These are phyloP conservation scores for Aegilops speltoides DNA, from an alignment of 176 grass and related monocot species.

Conservation along the genomic window DNA sequence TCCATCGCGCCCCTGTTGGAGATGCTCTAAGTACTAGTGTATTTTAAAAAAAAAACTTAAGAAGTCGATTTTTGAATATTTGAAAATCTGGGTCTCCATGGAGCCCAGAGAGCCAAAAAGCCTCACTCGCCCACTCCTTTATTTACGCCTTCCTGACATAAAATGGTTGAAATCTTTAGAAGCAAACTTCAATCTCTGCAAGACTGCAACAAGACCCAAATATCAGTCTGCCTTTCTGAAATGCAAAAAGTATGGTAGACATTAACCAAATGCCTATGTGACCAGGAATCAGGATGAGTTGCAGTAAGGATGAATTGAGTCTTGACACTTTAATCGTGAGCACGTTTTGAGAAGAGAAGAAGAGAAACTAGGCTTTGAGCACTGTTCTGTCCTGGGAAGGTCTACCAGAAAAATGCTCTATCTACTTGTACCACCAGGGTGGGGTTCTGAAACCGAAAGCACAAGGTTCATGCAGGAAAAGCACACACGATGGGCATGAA, in stretches of 20 bases:
- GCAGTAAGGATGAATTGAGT: neutral
- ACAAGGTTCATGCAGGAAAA: neutral
- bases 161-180: no score
- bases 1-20: no score
- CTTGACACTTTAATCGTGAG: neutral
- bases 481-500: constrained; percentile 18
- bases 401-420: neutral
- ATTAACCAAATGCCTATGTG: neutral
- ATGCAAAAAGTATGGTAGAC: neutral
- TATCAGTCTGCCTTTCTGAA: constrained; percentile 56
- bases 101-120: no score
- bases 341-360: neutral
- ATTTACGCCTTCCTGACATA: no score
- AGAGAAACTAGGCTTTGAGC: neutral
- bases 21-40: no score
- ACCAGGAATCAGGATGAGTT: neutral
- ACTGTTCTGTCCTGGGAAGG: neutral
- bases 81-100: no score
- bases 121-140: no score
- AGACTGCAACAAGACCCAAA: constrained; percentile 34
- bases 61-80: no score
- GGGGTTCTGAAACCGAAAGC: neutral
- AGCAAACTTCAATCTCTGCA: constrained; percentile 36
- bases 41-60: no score
- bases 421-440: neutral